Evolutionary conservation across 1,139 yeast species (phyloP).

Genomic region (Saccharomycopsis hybrid): DNA sequence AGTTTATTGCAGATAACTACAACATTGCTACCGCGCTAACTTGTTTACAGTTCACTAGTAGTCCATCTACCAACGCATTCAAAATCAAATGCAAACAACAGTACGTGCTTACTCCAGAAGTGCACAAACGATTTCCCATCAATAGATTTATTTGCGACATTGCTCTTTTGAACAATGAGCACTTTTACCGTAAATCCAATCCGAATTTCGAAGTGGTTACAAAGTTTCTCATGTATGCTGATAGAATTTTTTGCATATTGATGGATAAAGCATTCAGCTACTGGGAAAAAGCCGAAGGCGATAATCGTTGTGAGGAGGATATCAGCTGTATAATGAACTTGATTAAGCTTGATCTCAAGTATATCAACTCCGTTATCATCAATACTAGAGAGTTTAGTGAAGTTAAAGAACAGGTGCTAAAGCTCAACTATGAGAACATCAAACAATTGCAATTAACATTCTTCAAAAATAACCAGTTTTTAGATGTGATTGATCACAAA

Average conservation of each 20-base stretch:
- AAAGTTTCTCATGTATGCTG: conserved; percentile 2
- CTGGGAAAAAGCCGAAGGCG: conserved; percentile 13
- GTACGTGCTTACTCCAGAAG: not conserved
- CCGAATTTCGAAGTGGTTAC: not conserved
- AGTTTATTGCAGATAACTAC: conserved; percentile 2
- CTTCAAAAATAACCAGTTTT: conserved; percentile 15
- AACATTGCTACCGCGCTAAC: not conserved
- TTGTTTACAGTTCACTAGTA: not conserved
- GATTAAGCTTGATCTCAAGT: not conserved
- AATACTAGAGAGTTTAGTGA: no score
- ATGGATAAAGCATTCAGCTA: conserved; percentile 11
- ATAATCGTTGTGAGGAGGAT: not conserved
- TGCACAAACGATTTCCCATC: conserved; percentile 6
- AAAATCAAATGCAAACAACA: conserved; percentile 5
- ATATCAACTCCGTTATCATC: not conserved
- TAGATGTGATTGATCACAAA: conserved; percentile 9
- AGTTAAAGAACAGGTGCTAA: no score
- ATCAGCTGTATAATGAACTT: not conserved
- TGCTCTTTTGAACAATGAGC: not conserved
- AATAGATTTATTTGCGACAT: conserved; percentile 10
- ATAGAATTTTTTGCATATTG: conserved; percentile 6
- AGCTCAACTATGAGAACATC: conserved; percentile 14
- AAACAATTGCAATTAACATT: conserved; percentile 12
- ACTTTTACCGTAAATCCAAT: not conserved
- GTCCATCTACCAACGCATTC: not conserved